A percentile compares a stretch with the other conserved stretches of the same genome.
Evolutionary conservation across 169 alveolate species (phyloP).

Genomic region (Eimeria sp.): DNA sequence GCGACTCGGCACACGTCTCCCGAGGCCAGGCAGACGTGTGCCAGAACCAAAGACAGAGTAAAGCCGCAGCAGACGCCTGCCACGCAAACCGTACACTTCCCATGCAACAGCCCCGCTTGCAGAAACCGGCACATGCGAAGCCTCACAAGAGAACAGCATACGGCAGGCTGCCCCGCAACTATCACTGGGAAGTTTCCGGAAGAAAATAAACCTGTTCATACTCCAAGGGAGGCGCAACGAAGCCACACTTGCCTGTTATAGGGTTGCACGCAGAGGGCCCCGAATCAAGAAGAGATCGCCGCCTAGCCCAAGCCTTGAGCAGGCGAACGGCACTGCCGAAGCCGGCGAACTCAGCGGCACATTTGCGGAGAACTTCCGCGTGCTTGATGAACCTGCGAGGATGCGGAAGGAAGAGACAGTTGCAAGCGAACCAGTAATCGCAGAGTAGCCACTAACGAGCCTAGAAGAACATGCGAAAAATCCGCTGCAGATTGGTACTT

Average conservation of each 20-base stretch:
- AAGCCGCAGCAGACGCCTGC: slow-evolving; percentile 75
- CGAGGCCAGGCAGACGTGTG: slow-evolving; percentile 64
- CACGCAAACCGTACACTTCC: neutral
- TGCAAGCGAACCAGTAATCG: neutral
- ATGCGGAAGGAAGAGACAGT: neutral
- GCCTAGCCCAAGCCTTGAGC: slow-evolving; percentile 78
- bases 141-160: neutral
- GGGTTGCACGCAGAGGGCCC: slow-evolving; percentile 48
- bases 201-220: neutral
- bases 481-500: neutral
- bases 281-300: slow-evolving; percentile 54
- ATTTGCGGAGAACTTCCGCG: slow-evolving; percentile 24
- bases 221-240: neutral
- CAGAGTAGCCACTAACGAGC: neutral
- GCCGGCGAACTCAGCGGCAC: slow-evolving; percentile 36
- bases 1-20: slow-evolving; percentile 54
- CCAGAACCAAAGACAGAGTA: slow-evolving; percentile 70
- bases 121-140: neutral
- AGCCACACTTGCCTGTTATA: slow-evolving; percentile 12
- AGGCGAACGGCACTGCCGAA: slow-evolving; percentile 63
- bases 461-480: neutral
- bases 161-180: neutral
- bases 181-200: neutral
- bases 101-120: neutral
- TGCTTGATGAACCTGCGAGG: slow-evolving; percentile 23